Evolutionary conservation across 352 stramenopile species (phyloP).

Genomic region (Pythium utonaiense): DNA sequence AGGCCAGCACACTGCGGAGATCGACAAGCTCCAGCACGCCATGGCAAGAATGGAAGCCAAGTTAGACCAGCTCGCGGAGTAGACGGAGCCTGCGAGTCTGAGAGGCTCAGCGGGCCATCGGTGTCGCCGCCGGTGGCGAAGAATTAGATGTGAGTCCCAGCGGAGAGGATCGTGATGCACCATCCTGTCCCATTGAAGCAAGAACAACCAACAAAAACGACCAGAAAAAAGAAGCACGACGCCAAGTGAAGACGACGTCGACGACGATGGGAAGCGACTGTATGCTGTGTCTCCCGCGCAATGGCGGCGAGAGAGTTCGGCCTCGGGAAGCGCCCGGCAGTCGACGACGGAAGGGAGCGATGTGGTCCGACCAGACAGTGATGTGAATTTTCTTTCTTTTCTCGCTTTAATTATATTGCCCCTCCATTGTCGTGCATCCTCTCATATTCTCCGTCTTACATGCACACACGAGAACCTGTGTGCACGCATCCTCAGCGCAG

Average conservation of each 20-base stretch:
- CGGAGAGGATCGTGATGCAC: slow-evolving; percentile 4
- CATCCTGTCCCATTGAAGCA: slow-evolving; percentile 19
- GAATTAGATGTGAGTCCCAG: slow-evolving; percentile 27
- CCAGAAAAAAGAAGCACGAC: slow-evolving; percentile 15
- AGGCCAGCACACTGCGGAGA: slow-evolving; percentile 86
- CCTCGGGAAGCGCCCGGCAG: not conserved
- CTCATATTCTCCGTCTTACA: too few relatives aligned
- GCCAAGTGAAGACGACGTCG: slow-evolving; percentile 22
- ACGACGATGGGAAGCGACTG: too few relatives aligned
- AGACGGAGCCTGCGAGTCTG: slow-evolving; percentile 16
- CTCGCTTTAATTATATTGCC: slow-evolving; percentile 27
- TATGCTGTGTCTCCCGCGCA: not conserved
- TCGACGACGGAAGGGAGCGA: slow-evolving; percentile 5
- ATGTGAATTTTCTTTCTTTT: slow-evolving; percentile 21
- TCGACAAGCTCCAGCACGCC: slow-evolving; percentile 81
- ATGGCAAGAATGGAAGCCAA: slow-evolving; percentile 90
- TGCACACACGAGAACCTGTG: too few relatives aligned
- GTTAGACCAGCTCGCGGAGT: slow-evolving; percentile 80
- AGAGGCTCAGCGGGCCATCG: not conserved
- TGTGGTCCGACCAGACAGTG: slow-evolving; percentile 12
- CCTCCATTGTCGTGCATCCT: slow-evolving; percentile 30
- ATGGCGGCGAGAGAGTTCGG: not conserved
- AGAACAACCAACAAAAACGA: slow-evolving; percentile 16
- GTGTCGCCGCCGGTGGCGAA: slow-evolving; percentile 11
- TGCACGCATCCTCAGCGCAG: too few relatives aligned